A percentile compares a stretch with the other conserved stretches of the same genome.
These are phyloP conservation scores for Eucalyptus victrix DNA, from an alignment of 345 rosid species.

Conservation along the genomic window DNA sequence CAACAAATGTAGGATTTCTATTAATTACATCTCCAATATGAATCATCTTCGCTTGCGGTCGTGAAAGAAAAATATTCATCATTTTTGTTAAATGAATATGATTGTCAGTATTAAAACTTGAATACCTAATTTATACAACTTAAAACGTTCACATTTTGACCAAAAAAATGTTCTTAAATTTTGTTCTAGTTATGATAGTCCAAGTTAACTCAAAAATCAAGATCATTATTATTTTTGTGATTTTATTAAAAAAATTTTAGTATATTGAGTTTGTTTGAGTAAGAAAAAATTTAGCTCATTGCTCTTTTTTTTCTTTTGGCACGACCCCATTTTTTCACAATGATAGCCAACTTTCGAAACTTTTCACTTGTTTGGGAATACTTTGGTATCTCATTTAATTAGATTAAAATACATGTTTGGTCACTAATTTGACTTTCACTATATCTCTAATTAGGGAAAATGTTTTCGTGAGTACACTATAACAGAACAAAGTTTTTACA, in stretches of 20 bases:
- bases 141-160: fast-evolving
- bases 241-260: neutral
- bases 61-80: neutral
- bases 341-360: neutral
- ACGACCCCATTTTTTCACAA: fast-evolving
- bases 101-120: fast-evolving
- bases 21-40: neutral
- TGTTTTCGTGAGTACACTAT: neutral
- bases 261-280: neutral
- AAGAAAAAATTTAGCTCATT: neutral
- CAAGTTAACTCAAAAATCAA: neutral
- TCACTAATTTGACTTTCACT: neutral
- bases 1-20: fast-evolving
- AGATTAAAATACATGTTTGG: too few relatives aligned
- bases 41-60: fast-evolving
- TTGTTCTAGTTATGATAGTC: fast-evolving
- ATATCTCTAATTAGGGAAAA: neutral
- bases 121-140: neutral
- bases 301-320: neutral
- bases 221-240: neutral
- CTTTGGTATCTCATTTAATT: too few relatives aligned
- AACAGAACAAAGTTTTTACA: too few relatives aligned
- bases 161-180: neutral
- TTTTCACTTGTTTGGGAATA: neutral
- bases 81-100: neutral